Evolutionary conservation across 2,329 filamentous ascomycete species (phyloP).

Genomic region (Fusarium subtropicale): DNA sequence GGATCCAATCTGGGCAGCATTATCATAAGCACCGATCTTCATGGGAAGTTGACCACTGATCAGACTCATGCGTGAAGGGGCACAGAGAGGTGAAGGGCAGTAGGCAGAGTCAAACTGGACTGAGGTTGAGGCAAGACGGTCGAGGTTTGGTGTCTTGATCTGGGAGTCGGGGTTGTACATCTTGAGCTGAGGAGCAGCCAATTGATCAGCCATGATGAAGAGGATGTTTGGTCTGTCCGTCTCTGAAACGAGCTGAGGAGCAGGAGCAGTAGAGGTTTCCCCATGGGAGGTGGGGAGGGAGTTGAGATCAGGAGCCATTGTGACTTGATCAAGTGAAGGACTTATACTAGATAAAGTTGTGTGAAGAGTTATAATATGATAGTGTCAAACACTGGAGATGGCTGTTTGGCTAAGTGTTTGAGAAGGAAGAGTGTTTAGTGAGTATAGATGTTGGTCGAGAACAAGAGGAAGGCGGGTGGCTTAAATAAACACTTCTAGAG

Average conservation of each 20-base stretch:
- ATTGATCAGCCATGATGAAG: conserved; percentile 97
- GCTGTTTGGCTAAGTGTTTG: conserved; percentile 8
- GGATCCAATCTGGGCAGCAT: conserved; percentile 84
- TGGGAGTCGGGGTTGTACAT: conserved; percentile 90
- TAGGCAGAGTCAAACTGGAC: conserved; percentile 96
- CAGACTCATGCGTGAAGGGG: conserved; percentile 93
- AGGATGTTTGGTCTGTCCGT: conserved; percentile 57
- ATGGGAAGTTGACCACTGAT: conserved; percentile 92
- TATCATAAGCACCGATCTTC: conserved; percentile 92
- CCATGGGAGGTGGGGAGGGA: conserved; percentile 69
- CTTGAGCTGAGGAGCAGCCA: conserved; percentile 89
- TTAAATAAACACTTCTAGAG: conserved; percentile 19
- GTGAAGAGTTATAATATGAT: background rate
- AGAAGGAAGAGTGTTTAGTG: background rate
- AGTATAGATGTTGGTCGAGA: background rate
- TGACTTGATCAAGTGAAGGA: conserved; percentile 15
- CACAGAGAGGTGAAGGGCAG: conserved; percentile 92
- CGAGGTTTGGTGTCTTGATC: conserved; percentile 92
- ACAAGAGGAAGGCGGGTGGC: conserved; percentile 10
- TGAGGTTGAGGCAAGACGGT: conserved; percentile 81
- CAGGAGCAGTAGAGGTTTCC: conserved; percentile 31
- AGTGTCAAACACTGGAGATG: background rate
- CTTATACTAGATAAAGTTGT: background rate
- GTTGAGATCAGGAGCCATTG: conserved; percentile 80
- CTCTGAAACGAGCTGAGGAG: conserved; percentile 36